These are phyloP conservation scores for Stylonectria norvegica DNA, from an alignment of 2,329 filamentous ascomycete species.

Conservation along the genomic window DNA sequence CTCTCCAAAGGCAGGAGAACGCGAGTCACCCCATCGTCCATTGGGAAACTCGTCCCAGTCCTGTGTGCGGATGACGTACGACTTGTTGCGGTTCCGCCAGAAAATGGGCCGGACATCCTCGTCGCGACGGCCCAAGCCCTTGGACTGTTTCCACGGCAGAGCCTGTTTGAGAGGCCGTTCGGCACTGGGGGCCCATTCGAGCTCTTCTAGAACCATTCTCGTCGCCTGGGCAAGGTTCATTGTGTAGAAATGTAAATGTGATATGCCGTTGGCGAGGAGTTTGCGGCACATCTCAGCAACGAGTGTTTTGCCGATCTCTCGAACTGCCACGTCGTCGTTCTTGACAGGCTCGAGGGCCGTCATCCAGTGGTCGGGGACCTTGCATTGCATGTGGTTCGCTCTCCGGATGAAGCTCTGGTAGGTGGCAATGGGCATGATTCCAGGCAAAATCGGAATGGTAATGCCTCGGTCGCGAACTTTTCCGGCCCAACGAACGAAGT, in stretches of 20 bases:
- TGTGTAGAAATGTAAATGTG: conserved; percentile 95
- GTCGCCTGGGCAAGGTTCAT: conserved; percentile 98
- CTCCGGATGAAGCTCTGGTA: conserved; percentile 89
- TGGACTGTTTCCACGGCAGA: conserved; percentile 94
- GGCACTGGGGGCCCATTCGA: conserved; percentile 74
- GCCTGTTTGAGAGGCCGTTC: conserved; percentile 79
- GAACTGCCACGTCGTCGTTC: conserved; percentile 90
- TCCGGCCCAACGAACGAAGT: conserved; percentile 86
- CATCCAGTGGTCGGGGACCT: conserved; percentile 77
- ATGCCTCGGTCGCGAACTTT: conserved; percentile 86
- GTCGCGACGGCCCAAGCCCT: conserved; percentile 80
- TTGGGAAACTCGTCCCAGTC: conserved; percentile 99
- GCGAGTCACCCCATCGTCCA: conserved; percentile 95
- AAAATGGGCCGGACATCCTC: conserved; percentile 98
- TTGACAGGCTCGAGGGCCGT: conserved; percentile 85
- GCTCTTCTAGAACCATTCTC: conserved; percentile 87
- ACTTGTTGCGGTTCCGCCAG: conserved; percentile 96
- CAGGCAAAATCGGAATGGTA: conserved; percentile 75
- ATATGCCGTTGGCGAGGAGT: conserved; percentile 76
- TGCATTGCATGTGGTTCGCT: conserved; percentile 86
- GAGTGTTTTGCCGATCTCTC: conserved; percentile 81
- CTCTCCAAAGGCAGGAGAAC: conserved; percentile 94
- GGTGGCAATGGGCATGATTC: conserved; percentile 87
- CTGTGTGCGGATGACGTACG: conserved; percentile 90
- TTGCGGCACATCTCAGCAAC: conserved; percentile 88